phyloP scores from a whole-genome alignment of 495 filamentous ascomycete genomes.

The Extremus antarcticus region DNA sequence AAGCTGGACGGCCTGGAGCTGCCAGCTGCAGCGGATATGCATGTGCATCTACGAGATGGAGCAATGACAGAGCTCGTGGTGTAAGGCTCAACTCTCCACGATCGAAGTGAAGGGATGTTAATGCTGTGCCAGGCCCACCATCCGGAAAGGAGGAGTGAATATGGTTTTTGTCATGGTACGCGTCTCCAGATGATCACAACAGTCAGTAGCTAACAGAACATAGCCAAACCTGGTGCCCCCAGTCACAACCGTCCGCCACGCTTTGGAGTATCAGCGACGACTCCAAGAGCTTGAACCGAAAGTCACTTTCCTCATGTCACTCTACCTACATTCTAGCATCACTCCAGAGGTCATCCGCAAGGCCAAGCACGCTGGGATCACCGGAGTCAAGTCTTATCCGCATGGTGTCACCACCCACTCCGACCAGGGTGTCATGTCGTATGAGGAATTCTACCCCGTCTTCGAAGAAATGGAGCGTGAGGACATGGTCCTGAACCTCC shows the following conservation, averaged over 20 bases:
- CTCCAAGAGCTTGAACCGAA: constrained; percentile 58
- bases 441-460: constrained; percentile 60
- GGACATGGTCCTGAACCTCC: constrained; percentile 52
- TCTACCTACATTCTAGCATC: constrained; percentile 69
- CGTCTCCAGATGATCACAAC: neutral
- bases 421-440: constrained; percentile 64
- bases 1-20: constrained; percentile 20
- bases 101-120: neutral
- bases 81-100: neutral
- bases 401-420: constrained; percentile 75
- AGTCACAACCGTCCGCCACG: constrained; percentile 60
- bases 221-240: constrained; percentile 65
- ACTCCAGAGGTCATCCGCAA: constrained; percentile 69
- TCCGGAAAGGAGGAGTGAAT: constrained; percentile 63
- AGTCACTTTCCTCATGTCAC: constrained; percentile 77
- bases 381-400: constrained; percentile 49
- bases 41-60: constrained; percentile 61
- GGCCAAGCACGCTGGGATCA: constrained; percentile 54
- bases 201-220: constrained; percentile 20
- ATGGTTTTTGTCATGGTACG: constrained; percentile 71
- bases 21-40: constrained; percentile 33
- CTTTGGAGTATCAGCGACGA: constrained; percentile 59
- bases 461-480: constrained; percentile 69
- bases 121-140: constrained; percentile 43
- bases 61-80: constrained; percentile 74